Base-by-base conservation (phyloP, 2,329 filamentous ascomycete genomes). In the Colletotrichum sublineola region DNA sequence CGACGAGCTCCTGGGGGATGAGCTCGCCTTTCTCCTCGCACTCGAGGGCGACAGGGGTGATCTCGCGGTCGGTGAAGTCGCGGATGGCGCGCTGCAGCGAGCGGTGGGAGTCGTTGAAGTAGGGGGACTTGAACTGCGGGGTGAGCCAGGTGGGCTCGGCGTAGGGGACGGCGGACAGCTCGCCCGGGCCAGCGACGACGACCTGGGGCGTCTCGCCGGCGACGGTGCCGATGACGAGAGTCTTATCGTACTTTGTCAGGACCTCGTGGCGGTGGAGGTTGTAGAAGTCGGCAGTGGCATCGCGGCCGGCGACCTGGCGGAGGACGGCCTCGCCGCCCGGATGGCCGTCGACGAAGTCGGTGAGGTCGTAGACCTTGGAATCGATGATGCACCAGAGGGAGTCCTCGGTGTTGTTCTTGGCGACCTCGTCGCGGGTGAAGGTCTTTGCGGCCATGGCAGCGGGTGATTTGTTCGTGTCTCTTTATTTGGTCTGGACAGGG, bases 251-350 rank as follows among this genome's bases (percentile, higher is more conserved):
- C 81, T 95, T 95, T 73, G 91, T 85, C 14, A 97, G 88, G n/a
- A 97, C 93, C 82, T 97, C 94, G 77, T 97, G 94, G 36, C 94
- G 88, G 84, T 97, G 95, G 65, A 97, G 90, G 85, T 97, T 97
- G 89, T 97, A 97, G 83, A 97, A 97, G 68, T 92, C 92, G 46
- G 88, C 84, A 2, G 94, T 97, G 63, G 94, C 94, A 79, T 97
- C 94, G 75, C 90, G 88, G 74, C 94, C 94, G 40, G 93, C 94
- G 60, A 96, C 89, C 82, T 97, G 94, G 66, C 89, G 87, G 48
- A 97, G 89, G 33, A 97, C 94, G 55, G 93, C 91, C 77, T 91
- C 90, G 77, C 94, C 94, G 76, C 94, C 94, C 0, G 94, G 94
- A 78, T 97, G 94, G 31, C 93, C 94, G 79, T 96, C 93, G 76